Base-by-base conservation (phyloP, 2,329 filamentous ascomycete genomes). In the Alternaria conjuncta region DNA sequence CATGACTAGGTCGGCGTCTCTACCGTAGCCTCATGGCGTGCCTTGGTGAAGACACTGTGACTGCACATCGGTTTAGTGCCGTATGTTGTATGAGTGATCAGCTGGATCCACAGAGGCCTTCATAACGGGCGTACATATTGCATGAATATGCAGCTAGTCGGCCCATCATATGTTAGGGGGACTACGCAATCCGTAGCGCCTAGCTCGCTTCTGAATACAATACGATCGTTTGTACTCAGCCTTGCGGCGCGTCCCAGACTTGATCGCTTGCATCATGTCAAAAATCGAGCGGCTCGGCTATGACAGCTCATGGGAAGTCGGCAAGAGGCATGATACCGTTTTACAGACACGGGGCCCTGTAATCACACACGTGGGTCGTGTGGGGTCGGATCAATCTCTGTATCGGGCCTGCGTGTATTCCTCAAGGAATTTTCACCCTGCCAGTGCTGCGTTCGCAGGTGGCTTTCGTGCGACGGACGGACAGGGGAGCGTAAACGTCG, bases 71-170 rank as follows among this genome's bases (percentile, higher is more conserved):
- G 41, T 55, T 53, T 30, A 61, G 61, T 57, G 53, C 53, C 55
- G 36, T 23, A 44, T 50, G 56, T 55, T 56, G 44, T 53, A 44
- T 45, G 26, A 43, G 25, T 58, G 59, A 59, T 64, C 63, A 66
- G 55, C 55, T 55, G 51, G 50, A 59, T 57, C 32, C 21, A 20
- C 15, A 45, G 32, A 47, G 58, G 51, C 43, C 55, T 32, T 44
- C 55, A 55, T 64, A 60, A 55, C 18, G 26, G 47, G 53, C 55
- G 53, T 64, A 53, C 47, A 41, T 57, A 60, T 60, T 65, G 61
- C 62, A 66, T 55, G 15, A 60, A 44, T 32, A 57, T 61, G 63
- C 65, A 63, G 63, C 57, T 44, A 64, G 47, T 55, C 57, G 45
- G n/a, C 61, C 51, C 49, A 57, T 53, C 15, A 45, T 56, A 28